Conservation (phyloP, 2,329 filamentous ascomycete species). For the Arthrobotrys pseudoclavata region DNA sequence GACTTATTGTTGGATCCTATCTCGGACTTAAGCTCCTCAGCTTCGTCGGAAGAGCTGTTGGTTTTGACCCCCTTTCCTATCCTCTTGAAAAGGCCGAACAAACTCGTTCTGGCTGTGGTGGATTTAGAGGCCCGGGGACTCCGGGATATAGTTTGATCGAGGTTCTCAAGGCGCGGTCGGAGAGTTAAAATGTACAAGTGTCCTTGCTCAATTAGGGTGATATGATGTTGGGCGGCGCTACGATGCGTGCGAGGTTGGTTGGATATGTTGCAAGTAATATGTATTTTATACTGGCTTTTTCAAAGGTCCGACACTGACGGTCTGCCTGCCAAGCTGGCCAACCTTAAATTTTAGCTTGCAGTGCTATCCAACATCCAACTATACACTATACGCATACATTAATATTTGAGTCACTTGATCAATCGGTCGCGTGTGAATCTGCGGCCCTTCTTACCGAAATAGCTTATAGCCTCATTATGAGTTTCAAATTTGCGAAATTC, state of each 20-base stretch:
- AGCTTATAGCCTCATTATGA: not conserved
- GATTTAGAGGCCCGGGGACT: not conserved
- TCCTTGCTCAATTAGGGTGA: not conserved
- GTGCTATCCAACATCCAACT: not conserved
- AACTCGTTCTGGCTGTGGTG: not conserved
- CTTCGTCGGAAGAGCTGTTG: not conserved
- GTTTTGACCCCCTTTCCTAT: not conserved
- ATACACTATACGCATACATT: too few species aligned
- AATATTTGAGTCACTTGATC: not conserved
- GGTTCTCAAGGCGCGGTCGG: not conserved
- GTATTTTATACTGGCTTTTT: not conserved
- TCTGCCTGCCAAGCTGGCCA: too few species aligned
- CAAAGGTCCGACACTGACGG: not conserved
- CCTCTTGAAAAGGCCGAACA: slow-evolving; percentile 19
- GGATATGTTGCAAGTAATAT: not conserved
- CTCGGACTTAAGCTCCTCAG: not conserved
- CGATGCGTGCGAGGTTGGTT: not conserved
- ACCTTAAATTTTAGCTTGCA: not conserved
- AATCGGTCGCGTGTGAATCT: not conserved
- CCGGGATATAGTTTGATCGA: not conserved
- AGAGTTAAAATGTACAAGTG: not conserved
- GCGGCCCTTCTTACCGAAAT: not conserved
- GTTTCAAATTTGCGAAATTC: not conserved
- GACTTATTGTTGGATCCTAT: not conserved
- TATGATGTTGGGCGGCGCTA: not conserved